Evolutionary conservation across 441 rosid genomes (phyloP).

Genomic region (Gossypium trilobum): DNA sequence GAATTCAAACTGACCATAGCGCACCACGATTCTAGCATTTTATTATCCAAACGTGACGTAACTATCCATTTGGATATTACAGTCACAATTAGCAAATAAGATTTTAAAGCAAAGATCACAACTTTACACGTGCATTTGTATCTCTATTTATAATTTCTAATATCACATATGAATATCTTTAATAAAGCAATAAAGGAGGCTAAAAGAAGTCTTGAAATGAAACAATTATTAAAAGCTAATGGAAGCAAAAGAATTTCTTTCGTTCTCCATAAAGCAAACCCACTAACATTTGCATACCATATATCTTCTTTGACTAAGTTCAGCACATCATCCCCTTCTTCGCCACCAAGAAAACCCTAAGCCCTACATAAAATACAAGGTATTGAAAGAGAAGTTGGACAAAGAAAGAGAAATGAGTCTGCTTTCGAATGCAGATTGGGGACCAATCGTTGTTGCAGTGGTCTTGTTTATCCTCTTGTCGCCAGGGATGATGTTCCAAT

Average conservation of each 20-base stretch:
- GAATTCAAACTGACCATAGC: too few relatives aligned
- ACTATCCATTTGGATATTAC: too few relatives aligned
- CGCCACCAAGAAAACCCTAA: conserved; percentile 32
- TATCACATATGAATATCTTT: conserved; percentile 13
- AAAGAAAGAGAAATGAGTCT: conserved; percentile 27
- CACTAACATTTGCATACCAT: conserved; percentile 35
- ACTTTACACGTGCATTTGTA: conserved; percentile 17
- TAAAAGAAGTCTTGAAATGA: conserved; percentile 22
- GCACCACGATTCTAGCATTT: too few relatives aligned
- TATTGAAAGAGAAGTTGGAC: neutral
- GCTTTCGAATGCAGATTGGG: conserved; percentile 57
- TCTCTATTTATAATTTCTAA: neutral
- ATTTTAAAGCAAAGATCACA: neutral
- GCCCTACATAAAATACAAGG: conserved; percentile 8
- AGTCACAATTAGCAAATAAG: neutral
- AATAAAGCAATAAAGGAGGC: conserved; percentile 20
- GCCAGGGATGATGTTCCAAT: conserved; percentile 74
- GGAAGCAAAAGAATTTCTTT: conserved; percentile 15
- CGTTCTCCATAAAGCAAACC: conserved; percentile 30
- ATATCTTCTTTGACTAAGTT: conserved; percentile 34
- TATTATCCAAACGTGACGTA: too few relatives aligned
- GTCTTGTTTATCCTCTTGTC: conserved; percentile 67
- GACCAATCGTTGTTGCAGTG: conserved; percentile 58
- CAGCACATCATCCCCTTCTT: conserved; percentile 40
- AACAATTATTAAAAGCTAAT: conserved; percentile 20